phyloP scores from a whole-genome alignment of 2,329 filamentous ascomycete species.

The Setomelanomma holmii region DNA sequence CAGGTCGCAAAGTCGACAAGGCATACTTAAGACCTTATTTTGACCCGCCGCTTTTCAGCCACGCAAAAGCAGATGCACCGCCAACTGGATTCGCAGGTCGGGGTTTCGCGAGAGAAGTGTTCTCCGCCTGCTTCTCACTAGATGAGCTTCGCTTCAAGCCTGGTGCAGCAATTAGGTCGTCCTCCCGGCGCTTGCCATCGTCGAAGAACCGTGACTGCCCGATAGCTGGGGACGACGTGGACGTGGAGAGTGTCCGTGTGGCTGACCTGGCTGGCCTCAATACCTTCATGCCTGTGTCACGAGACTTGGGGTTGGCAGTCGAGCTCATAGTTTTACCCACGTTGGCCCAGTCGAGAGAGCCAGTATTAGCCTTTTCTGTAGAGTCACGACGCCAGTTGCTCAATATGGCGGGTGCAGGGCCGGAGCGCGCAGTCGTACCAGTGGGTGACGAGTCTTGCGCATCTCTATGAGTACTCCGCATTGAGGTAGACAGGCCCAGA shows the following conservation, averaged over 20 bases:
- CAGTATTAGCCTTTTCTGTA: constrained; percentile 36
- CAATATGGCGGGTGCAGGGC: constrained; percentile 54
- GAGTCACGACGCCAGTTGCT: constrained; percentile 58
- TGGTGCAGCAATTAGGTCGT: constrained; percentile 23
- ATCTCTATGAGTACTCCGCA: constrained; percentile 30
- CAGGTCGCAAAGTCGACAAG: background rate
- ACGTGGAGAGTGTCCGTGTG: constrained; percentile 56
- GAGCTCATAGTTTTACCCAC: constrained; percentile 63
- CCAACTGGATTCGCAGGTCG: constrained; percentile 82
- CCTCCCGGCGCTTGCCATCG: constrained; percentile 52
- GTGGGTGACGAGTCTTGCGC: constrained; percentile 23
- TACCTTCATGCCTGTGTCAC: constrained; percentile 84
- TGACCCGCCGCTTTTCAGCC: constrained; percentile 69
- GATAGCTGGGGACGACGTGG: constrained; percentile 30
- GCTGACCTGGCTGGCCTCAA: constrained; percentile 77
- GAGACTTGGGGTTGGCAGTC: constrained; percentile 71
- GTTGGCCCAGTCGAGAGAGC: constrained; percentile 60
- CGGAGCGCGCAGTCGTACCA: constrained; percentile 33
- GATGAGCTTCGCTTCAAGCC: constrained; percentile 39
- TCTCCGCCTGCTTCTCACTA: constrained; percentile 48
- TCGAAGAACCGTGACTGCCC: constrained; percentile 59
- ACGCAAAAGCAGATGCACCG: constrained; percentile 91
- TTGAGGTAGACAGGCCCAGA: constrained; percentile 23
- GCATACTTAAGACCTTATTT: constrained; percentile 24
- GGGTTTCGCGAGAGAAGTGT: constrained; percentile 52